Evolutionary conservation across 1,284 basidiomycete species (phyloP).

Genomic region (Rhodotorula mucilaginosa): DNA sequence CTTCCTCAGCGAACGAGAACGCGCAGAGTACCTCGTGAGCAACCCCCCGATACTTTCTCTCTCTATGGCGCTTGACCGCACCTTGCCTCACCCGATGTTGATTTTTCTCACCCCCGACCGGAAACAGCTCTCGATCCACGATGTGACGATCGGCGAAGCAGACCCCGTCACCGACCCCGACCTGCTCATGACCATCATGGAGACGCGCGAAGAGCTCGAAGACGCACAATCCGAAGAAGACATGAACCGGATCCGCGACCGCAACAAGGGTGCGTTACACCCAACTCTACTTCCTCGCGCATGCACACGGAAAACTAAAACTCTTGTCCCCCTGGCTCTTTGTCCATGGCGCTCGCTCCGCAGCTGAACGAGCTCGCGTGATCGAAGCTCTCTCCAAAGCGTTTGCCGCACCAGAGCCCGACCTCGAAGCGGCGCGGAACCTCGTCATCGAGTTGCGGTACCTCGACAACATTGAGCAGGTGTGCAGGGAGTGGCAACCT

Average conservation of each 20-base stretch:
- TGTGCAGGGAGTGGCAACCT: constrained; percentile 57
- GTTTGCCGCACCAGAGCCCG: constrained; percentile 61
- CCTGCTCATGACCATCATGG: constrained; percentile 76
- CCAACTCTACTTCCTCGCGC: neutral
- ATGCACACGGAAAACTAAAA: neutral
- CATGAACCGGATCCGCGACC: constrained; percentile 57
- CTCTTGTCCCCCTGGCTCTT: neutral
- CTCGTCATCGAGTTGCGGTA: constrained; percentile 73
- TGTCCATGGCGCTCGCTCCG: neutral
- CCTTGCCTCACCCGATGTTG: neutral
- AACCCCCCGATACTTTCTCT: neutral
- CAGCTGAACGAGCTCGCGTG: constrained; percentile 57
- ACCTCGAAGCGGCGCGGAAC: constrained; percentile 54
- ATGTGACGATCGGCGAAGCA: constrained; percentile 63
- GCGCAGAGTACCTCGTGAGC: constrained; percentile 36
- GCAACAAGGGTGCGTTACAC: constrained; percentile 61
- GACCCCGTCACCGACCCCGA: constrained; percentile 71
- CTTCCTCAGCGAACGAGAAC: constrained; percentile 15
- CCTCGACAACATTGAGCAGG: constrained; percentile 67
- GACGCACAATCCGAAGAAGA: constrained; percentile 58
- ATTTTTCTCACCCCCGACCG: neutral
- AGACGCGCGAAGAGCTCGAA: constrained; percentile 75
- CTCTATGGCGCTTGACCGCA: too few relatives aligned
- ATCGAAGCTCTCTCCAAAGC: constrained; percentile 56
- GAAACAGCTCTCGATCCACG: constrained; percentile 59